A percentile compares a stretch with the other conserved stretches of the same genome.
Conservation (phyloP, 495 filamentous ascomycete species). For the Penicillium nucicola region DNA sequence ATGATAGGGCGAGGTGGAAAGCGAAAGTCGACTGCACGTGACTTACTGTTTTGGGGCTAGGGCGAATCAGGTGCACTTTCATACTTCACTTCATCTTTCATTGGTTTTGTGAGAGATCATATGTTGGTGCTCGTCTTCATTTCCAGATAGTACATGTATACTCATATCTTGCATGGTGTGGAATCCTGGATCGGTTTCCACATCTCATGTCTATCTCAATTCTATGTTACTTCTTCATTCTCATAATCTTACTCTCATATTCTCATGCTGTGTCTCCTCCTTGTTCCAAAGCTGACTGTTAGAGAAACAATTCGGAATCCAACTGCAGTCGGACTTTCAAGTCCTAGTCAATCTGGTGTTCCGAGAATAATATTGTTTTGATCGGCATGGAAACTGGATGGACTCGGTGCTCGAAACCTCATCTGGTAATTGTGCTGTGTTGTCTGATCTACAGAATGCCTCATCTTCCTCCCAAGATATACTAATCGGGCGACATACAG, state of each 20-base stretch:
- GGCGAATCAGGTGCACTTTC: background rate
- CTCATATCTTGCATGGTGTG: no score
- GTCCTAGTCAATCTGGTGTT: background rate
- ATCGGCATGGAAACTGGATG: background rate
- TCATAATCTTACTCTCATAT: no score
- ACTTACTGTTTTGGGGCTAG: slow-evolving; percentile 21
- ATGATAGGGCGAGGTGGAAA: slow-evolving; percentile 31
- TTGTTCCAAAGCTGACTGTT: no score
- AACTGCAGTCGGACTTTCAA: no score
- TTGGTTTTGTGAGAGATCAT: no score
- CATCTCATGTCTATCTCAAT: no score
- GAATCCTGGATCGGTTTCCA: no score
- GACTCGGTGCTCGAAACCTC: background rate
- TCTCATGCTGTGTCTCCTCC: no score
- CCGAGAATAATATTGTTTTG: slow-evolving; percentile 3
- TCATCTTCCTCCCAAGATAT: background rate
- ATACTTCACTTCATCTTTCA: background rate
- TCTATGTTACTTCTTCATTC: no score
- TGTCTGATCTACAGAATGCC: slow-evolving; percentile 1
- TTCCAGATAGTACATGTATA: no score
- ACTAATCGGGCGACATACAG: background rate
- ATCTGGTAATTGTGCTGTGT: background rate
- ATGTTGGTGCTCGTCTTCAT: no score
- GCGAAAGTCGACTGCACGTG: slow-evolving; percentile 21
- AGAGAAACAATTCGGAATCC: no score